These are phyloP conservation scores for Plasmodium vivax DNA, from an alignment of 169 alveolate genomes.

Conservation along the genomic window DNA sequence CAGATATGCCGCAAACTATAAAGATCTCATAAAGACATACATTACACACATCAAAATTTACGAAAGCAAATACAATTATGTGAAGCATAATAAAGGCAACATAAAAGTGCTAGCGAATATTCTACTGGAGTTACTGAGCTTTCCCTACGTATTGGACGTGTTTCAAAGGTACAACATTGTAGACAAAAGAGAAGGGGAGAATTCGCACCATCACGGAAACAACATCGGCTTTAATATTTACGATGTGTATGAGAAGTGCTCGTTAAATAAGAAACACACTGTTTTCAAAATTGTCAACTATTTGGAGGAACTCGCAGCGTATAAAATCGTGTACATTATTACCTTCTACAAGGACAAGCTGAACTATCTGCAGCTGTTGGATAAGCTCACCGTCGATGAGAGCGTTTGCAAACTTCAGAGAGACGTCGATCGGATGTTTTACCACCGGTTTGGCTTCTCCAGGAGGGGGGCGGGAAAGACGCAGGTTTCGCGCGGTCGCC, in stretches of 20 bases:
- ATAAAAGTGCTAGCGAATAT: conserved; percentile 13
- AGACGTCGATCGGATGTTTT: conserved; percentile 26
- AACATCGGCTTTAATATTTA: conserved; percentile 23
- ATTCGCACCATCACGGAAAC: background rate
- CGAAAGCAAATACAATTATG: conserved; percentile 41
- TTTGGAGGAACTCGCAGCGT: conserved; percentile 35
- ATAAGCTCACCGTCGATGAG: conserved; percentile 13
- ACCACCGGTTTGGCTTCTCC: background rate
- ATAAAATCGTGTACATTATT: conserved; percentile 12
- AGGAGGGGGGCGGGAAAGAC: background rate
- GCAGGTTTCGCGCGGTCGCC: background rate
- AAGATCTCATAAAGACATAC: conserved; percentile 9
- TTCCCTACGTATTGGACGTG: conserved; percentile 10
- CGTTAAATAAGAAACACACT: conserved; percentile 2
- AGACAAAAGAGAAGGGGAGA: background rate
- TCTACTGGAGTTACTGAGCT: conserved; percentile 5
- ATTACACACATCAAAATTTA: conserved; percentile 30
- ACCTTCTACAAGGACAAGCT: conserved; percentile 15
- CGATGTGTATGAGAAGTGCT: conserved; percentile 23
- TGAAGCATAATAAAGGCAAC: conserved; percentile 46
- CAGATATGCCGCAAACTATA: conserved; percentile 31
- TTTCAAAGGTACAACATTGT: conserved; percentile 17
- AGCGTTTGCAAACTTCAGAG: conserved; percentile 18
- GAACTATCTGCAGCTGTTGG: conserved; percentile 10
- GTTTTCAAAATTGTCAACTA: conserved; percentile 18